Base-by-base conservation (phyloP, 2,329 filamentous ascomycete genomes). In the Trichoderma koningii region DNA sequence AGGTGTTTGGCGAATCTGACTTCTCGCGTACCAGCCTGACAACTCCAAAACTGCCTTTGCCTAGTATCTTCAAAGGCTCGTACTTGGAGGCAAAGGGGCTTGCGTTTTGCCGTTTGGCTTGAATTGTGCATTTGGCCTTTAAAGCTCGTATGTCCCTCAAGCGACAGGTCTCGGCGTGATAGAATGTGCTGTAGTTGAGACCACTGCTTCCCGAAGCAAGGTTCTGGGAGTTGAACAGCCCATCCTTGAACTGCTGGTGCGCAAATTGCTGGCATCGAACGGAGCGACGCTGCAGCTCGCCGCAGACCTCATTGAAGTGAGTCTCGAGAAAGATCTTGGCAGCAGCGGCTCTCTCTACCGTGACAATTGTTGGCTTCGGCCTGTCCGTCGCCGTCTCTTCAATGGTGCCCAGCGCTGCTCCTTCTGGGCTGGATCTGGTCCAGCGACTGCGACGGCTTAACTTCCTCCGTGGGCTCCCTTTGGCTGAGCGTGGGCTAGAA, bases 41-140 rank as follows among this genome's bases (percentile, higher is more conserved):
- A 26, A 97, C 89, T 0, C 95, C 94, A 77, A 98, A 99, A 73
- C 93, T 97, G 9, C 95, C 94, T 74, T 95, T 96, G 0, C 95
- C 93, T 5, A 98, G 82, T 19, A 96, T 83, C 70, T 93, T 91
- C 34, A 98, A 78, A 14, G 89, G 82, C 69, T 97, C 90, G 72
- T 94, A 97, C 82, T 73, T 74, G 12, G 76, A 71, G 19, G 67
- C 67, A 9, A 69, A 70, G 2, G 72, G 64, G 3, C 28, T 52
- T 1, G 55, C 53, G 6, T 66, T 61, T 5, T 63, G 64, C 10
- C 60, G 63, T 3, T 42, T 67, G 21, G 62, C 34, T 30, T 63
- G 55, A 41, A 69, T 57, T 30, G 79, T 66, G 17, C 84, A 85
- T 51, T 83, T 85, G 12, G 85, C 82, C 71, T 91, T 92, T 71